Conservation (phyloP, 1,284 basidiomycete species). For the Grifola frondosa region DNA sequence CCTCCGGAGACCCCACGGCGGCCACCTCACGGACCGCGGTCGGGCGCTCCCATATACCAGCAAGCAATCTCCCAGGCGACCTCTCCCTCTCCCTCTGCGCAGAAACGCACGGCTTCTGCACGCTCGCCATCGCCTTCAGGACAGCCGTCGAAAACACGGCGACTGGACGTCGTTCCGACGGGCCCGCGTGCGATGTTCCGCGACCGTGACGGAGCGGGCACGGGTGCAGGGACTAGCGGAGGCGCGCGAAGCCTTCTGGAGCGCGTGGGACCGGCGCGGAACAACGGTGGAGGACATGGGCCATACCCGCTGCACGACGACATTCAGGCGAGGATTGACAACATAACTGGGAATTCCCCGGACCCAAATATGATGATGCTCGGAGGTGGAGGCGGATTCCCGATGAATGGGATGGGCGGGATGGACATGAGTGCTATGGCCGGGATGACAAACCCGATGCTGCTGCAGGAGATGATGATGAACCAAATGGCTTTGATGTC, state of each 20-base stretch:
- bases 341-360: conserved; percentile 58
- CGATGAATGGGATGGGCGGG: conserved; percentile 46
- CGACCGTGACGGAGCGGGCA: conserved; percentile 33
- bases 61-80: conserved; percentile 66
- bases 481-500: conserved; percentile 85
- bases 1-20: conserved; percentile 42
- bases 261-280: conserved; percentile 54
- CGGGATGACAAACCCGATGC: conserved; percentile 60
- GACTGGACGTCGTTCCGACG: conserved; percentile 73
- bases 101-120: conserved; percentile 69
- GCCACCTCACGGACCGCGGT: conserved; percentile 35
- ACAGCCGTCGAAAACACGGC: conserved; percentile 60
- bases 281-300: conserved; percentile 35
- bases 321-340: conserved; percentile 76
- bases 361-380: conserved; percentile 60
- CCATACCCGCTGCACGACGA: conserved; percentile 48
- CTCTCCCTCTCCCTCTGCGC: conserved; percentile 46
- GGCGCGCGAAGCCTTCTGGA: conserved; percentile 66
- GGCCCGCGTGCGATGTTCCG: conserved; percentile 76
- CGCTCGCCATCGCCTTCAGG: conserved; percentile 74
- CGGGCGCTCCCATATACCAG: conserved; percentile 49
- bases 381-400: conserved; percentile 41
- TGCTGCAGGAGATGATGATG: conserved; percentile 84
- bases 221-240: conserved; percentile 33
- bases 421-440: conserved; percentile 64